Conservation (phyloP, 2,329 filamentous ascomycete species). For the Aspergillus viridinutans region DNA sequence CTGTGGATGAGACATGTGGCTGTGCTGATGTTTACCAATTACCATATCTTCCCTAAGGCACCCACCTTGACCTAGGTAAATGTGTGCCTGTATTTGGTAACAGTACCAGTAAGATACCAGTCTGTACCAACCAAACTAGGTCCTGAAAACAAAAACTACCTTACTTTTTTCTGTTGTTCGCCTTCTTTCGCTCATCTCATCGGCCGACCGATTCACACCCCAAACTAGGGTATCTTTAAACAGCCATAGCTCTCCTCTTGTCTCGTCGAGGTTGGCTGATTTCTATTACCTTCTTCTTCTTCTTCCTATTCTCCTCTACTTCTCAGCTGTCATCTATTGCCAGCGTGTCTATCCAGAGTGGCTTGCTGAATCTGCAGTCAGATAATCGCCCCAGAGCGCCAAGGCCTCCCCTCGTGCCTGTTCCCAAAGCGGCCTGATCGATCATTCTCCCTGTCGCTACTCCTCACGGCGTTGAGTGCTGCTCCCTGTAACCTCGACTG, state of each 20-base stretch:
- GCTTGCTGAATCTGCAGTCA: neutral
- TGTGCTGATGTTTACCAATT: neutral
- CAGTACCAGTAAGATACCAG: neutral
- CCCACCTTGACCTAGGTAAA: too few relatives aligned
- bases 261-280: neutral
- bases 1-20: neutral
- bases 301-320: neutral
- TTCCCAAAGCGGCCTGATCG: neutral
- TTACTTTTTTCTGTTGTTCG: neutral
- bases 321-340: neutral
- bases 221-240: neutral
- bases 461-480: neutral
- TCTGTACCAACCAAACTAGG: neutral
- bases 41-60: neutral
- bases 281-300: neutral
- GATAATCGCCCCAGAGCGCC: neutral
- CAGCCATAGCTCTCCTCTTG: neutral
- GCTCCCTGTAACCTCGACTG: neutral
- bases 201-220: neutral
- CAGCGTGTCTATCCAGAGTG: neutral
- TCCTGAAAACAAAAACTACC: neutral
- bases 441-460: neutral
- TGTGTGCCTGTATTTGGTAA: neutral
- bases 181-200: neutral
- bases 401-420: neutral